Evolutionary conservation across 345 rosid genomes (phyloP), one percentile per base, ranked within the genome.

Genomic region (Hirschfeldia incana): DNA sequence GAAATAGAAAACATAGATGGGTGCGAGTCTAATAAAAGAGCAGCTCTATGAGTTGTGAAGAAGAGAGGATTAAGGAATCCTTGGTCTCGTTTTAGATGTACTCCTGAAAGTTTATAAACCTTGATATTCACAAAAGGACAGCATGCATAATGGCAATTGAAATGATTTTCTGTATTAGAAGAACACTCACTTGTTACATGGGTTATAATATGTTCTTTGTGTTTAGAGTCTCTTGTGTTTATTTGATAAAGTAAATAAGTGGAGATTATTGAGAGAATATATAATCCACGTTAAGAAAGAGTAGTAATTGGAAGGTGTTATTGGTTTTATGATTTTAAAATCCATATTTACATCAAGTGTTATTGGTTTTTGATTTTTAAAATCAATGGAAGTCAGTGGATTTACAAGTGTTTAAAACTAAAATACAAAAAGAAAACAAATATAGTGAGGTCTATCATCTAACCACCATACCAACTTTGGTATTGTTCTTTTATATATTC

Each of bases 1-100:
- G 69, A 86, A 92, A 60, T 91, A 71, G 49, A 32, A 0, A 9
- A 32, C 12, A 8, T 49, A 74, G 8, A 29, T 2, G 29, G 61
- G 30, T 61, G 51, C 1, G 36, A 15, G 68, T 16, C 51, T 67
- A 68, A 39, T 37, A 62, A 51, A 46, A 16, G 27, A 65, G 26
- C 42, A 29, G 32, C 32, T 58, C 62, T 42, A 55, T 17, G 61
- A 17, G 62, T 21, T 21, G 30, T 64, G 46, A 62, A 17, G 1
- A 63, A 73, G 70, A 44, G 32, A 11, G 42, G 59, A 28, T 15
- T 27, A 29, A 30, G 13, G 78, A 55, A 53, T 55, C 57, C 37
- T 49, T 64, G 70, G 34, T 51, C 63, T 65, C 55, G 39, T 26
- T 8, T 51, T 21, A 26, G 63, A 65, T 53, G 6, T 4, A 21